Percentiles rank a stretch among this genome's conserved stretches.
Evolutionary conservation across 1,284 basidiomycete genomes (phyloP).

Genomic region (Puccinia triticina): DNA sequence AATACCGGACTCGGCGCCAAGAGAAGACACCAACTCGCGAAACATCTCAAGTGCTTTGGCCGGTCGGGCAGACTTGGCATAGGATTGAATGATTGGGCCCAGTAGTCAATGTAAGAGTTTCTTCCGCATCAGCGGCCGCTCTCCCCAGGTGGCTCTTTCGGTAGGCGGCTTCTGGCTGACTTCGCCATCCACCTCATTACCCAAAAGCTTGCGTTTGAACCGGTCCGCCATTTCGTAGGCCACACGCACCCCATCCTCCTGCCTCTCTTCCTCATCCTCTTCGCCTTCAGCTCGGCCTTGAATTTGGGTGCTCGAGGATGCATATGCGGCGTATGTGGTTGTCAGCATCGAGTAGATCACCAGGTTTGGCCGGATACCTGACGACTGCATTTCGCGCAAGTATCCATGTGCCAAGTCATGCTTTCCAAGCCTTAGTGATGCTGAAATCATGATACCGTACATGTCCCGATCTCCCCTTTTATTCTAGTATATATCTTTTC

Average conservation of each 20-base stretch:
- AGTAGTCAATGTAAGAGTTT: constrained; percentile 63
- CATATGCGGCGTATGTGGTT: constrained; percentile 64
- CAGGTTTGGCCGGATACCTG: constrained; percentile 71
- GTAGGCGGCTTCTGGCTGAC: constrained; percentile 59
- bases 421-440: constrained; percentile 70
- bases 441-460: constrained; percentile 82
- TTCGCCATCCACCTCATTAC: constrained; percentile 66
- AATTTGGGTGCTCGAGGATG: not conserved
- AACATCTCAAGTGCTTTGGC: constrained; percentile 69
- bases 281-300: constrained; percentile 62
- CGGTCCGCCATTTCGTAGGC: constrained; percentile 56
- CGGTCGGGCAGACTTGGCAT: constrained; percentile 64
- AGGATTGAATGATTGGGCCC: constrained; percentile 69
- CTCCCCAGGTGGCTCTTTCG: constrained; percentile 59
- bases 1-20: constrained; percentile 24
- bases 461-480: constrained; percentile 62
- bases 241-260: constrained; percentile 55
- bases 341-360: constrained; percentile 76
- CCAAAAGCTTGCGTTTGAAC: constrained; percentile 53
- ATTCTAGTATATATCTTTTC: no score
- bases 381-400: constrained; percentile 73
- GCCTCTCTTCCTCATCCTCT: constrained; percentile 52
- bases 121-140: constrained; percentile 53
- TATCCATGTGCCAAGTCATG: constrained; percentile 69
- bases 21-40: constrained; percentile 64